A percentile compares a stretch with the other conserved stretches of the same genome.
Evolutionary conservation across 192 early-diverging fungal species (phyloP).

Genomic region (Martensiomyces pterosporus): DNA sequence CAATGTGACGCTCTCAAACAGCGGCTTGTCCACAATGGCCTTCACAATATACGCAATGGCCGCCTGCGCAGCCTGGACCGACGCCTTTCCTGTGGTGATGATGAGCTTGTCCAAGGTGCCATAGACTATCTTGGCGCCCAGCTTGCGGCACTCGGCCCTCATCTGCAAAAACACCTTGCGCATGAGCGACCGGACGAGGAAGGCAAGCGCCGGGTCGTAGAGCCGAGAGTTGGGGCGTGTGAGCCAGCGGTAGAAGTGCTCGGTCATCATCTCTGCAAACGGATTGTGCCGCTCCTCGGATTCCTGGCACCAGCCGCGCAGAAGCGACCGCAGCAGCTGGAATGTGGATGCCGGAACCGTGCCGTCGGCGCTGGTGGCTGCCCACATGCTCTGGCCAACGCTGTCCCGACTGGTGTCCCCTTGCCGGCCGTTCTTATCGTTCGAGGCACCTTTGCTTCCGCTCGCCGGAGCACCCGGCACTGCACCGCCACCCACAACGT

Average conservation of each 20-base stretch:
- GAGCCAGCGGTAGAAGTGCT: slow-evolving; percentile 87
- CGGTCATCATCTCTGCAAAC: slow-evolving; percentile 72
- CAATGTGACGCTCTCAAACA: slow-evolving; percentile 74
- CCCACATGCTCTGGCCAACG: neutral
- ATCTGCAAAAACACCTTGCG: slow-evolving; percentile 83
- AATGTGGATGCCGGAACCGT: slow-evolving; percentile 53
- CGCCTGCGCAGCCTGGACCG: slow-evolving; percentile 66
- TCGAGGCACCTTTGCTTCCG: neutral
- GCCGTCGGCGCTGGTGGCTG: slow-evolving; percentile 16
- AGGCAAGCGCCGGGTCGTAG: slow-evolving; percentile 80
- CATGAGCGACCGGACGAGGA: slow-evolving; percentile 83
- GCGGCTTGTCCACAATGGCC: slow-evolving; percentile 63
- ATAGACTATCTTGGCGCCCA: slow-evolving; percentile 75
- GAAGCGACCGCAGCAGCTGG: slow-evolving; percentile 68
- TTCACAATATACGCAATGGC: slow-evolving; percentile 70
- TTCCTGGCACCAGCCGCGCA: slow-evolving; percentile 78
- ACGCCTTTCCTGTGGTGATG: slow-evolving; percentile 72
- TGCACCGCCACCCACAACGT: neutral
- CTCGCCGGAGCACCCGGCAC: neutral
- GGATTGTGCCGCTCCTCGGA: slow-evolving; percentile 56
- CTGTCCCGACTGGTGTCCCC: neutral
- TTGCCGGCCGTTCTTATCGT: neutral
- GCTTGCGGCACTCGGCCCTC: slow-evolving; percentile 68
- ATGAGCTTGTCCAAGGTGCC: slow-evolving; percentile 80
- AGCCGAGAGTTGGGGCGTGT: slow-evolving; percentile 67